Percentiles rank a stretch among this genome's conserved stretches.
Evolutionary conservation across 805 yeast genomes (phyloP).

Genomic region (Lipomyces sp.): DNA sequence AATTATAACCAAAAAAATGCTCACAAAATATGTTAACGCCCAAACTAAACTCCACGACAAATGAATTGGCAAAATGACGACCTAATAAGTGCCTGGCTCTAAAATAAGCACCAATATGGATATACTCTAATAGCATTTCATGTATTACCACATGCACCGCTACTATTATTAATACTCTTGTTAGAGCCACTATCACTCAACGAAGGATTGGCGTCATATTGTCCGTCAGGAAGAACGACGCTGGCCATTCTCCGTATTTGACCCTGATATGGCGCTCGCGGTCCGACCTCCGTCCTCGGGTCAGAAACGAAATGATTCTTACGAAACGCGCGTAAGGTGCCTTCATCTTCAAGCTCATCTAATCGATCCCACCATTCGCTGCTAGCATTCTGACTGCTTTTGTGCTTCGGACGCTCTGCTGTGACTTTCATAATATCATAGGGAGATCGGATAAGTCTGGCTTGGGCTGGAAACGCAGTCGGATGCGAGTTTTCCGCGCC

Average conservation of each 20-base stretch:
- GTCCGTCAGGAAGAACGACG: not conserved
- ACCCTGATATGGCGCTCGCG: not conserved
- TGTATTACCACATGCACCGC: not conserved
- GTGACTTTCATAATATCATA: slow-evolving; percentile 29
- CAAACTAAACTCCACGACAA: not conserved
- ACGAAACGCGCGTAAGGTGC: not conserved
- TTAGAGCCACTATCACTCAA: not conserved
- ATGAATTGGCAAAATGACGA: not conserved
- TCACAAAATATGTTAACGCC: not conserved
- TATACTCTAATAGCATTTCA: not conserved
- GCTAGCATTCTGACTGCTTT: not conserved
- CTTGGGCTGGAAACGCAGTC: not conserved
- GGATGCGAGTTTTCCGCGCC: not conserved
- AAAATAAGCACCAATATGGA: not conserved
- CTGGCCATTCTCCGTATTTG: not conserved
- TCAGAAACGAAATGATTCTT: not conserved
- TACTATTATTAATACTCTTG: not conserved
- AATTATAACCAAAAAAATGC: not conserved
- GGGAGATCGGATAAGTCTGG: slow-evolving; percentile 18
- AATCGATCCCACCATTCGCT: slow-evolving; percentile 22
- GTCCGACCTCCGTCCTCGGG: not conserved
- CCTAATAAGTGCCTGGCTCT: not conserved
- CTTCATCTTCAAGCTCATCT: slow-evolving; percentile 6
- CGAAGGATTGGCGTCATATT: not conserved
- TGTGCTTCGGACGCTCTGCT: slow-evolving; percentile 5